These are phyloP conservation scores for Ramaria rubella DNA, from an alignment of 768 basidiomycete genomes.

Conservation along the genomic window DNA sequence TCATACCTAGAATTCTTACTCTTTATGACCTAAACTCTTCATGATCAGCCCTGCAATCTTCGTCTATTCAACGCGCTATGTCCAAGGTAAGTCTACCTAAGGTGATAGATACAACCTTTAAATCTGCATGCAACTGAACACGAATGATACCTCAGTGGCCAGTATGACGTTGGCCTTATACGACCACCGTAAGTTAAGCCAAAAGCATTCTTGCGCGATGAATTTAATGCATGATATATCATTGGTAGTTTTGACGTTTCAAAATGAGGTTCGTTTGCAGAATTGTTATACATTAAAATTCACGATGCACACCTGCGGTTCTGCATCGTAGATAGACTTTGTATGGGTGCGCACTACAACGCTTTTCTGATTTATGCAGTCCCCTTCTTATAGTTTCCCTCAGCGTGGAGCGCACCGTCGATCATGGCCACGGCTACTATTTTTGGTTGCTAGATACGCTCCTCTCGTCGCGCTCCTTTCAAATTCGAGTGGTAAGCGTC, in stretches of 20 bases:
- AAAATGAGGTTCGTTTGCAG: neutral
- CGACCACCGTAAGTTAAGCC: slow-evolving; percentile 1
- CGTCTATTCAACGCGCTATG: neutral
- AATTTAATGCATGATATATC: neutral
- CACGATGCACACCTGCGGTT: neutral
- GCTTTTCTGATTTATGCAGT: too few relatives aligned
- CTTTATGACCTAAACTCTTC: neutral
- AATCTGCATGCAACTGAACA: too few relatives aligned
- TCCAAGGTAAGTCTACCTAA: slow-evolving; percentile 8
- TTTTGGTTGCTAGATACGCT: slow-evolving; percentile 1
- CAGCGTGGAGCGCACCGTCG: neutral
- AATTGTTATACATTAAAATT: neutral
- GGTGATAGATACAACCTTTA: too few relatives aligned
- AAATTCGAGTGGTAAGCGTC: neutral
- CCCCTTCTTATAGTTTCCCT: too few relatives aligned
- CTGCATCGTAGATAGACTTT: slow-evolving; percentile 1
- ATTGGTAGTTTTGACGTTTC: neutral
- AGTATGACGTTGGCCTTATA: neutral
- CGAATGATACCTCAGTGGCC: too few relatives aligned
- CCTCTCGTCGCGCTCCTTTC: neutral
- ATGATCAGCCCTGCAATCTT: neutral
- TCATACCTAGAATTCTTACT: too few relatives aligned
- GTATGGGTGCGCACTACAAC: slow-evolving; percentile 1
- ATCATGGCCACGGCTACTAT: slow-evolving; percentile 5
- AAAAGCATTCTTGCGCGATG: neutral